Conservation (phyloP, 345 rosid genomes). For the Gossypium herbaceum region DNA sequence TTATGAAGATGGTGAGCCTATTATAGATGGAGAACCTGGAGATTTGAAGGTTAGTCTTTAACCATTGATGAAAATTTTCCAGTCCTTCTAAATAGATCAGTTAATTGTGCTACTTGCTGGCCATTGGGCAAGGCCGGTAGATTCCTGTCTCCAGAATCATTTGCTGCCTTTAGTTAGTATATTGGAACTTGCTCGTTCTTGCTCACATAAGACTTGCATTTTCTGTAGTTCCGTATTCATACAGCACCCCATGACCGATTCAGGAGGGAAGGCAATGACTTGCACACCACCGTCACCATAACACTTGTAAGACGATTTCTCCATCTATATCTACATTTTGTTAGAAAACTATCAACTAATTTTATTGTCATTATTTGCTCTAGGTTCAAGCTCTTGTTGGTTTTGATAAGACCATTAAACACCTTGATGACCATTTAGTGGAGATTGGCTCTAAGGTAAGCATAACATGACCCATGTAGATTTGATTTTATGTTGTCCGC, state of each 20-base stretch:
- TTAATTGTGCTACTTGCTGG: background rate
- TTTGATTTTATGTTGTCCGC: background rate
- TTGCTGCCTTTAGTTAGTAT: background rate
- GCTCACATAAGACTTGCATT: background rate
- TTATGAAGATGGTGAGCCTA: constrained; percentile 95
- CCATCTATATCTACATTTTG: background rate
- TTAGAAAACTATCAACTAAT: background rate
- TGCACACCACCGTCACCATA: constrained; percentile 76
- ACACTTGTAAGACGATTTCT: constrained; percentile 55
- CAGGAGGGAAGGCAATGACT: constrained; percentile 86
- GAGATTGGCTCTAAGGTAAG: constrained; percentile 80
- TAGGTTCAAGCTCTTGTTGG: constrained; percentile 98
- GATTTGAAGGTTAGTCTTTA: constrained; percentile 71
- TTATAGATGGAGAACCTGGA: constrained; percentile 92
- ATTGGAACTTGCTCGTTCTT: background rate
- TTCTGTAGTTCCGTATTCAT: constrained; percentile 75
- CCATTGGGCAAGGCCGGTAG: background rate
- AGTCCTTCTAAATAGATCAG: background rate
- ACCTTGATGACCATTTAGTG: constrained; percentile 88
- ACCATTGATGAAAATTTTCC: background rate
- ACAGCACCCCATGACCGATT: constrained; percentile 79
- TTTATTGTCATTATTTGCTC: background rate
- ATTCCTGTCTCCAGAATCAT: background rate
- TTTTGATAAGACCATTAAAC: constrained; percentile 83
- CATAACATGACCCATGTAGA: background rate